Percentiles rank a stretch among this genome's conserved stretches.
These are phyloP conservation scores for Oryza brachyantha DNA, from an alignment of 176 grass and related monocot genomes.

Conservation along the genomic window DNA sequence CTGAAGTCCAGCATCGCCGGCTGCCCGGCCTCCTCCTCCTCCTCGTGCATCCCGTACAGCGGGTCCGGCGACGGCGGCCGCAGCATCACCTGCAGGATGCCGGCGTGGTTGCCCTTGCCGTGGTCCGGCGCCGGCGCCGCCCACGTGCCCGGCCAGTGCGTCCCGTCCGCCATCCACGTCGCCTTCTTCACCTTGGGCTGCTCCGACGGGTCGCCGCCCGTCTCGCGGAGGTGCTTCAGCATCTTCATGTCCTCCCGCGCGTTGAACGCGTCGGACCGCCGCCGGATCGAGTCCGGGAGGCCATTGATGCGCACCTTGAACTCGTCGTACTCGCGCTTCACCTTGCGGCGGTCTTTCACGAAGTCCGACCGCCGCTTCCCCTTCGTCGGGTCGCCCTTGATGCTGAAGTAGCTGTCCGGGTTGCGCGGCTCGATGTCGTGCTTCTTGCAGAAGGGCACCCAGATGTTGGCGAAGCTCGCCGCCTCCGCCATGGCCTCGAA, in stretches of 20 bases:
- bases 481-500: conserved; percentile 99
- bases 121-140: conserved; percentile 54
- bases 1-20: conserved; percentile 83
- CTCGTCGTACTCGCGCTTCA: conserved; percentile 93
- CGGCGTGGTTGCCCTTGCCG: conserved; percentile 75
- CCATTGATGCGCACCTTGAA: conserved; percentile 98
- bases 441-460: conserved; percentile 95
- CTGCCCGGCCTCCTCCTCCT: too few species aligned
- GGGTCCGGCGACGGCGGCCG: conserved; percentile 71
- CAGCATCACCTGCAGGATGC: conserved; percentile 91
- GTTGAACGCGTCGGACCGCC: conserved; percentile 92
- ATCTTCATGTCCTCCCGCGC: conserved; percentile 98
- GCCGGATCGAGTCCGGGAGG: conserved; percentile 78
- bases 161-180: conserved; percentile 98
- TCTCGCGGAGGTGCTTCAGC: conserved; percentile 84
- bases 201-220: conserved; percentile 63
- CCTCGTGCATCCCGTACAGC: conserved; percentile 67
- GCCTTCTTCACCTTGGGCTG: conserved; percentile 87
- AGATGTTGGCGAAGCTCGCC: conserved; percentile 85
- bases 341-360: conserved; percentile 87
- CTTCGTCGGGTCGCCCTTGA: conserved; percentile 92
- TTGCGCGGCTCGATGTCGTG: conserved; percentile 95
- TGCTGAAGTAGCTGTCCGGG: conserved; percentile 86
- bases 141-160: conserved; percentile 92
- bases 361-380: conserved; percentile 80